These are phyloP conservation scores for Liriodendron chinense DNA, from an alignment of 164 flowering plant species.

Conservation along the genomic window DNA sequence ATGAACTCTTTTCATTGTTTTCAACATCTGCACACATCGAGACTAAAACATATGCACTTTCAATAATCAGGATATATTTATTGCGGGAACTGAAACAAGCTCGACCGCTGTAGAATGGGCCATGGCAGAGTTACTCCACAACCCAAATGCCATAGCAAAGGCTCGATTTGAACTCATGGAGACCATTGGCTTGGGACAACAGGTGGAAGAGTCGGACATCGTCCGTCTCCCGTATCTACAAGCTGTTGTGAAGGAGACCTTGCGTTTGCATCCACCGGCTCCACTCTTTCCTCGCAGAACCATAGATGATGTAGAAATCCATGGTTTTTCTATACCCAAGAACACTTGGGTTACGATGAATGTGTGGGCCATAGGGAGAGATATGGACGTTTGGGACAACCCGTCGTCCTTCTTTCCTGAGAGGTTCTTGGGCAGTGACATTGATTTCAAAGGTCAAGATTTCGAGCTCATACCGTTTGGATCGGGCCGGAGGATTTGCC, in stretches of 20 bases:
- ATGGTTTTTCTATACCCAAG: too few relatives aligned
- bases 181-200: not conserved
- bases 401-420: slow-evolving; percentile 18
- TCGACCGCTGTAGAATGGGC: slow-evolving; percentile 25
- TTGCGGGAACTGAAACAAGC: slow-evolving; percentile 21
- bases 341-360: too few relatives aligned
- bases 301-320: too few relatives aligned
- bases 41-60: too few relatives aligned
- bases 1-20: too few relatives aligned
- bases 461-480: slow-evolving; percentile 20
- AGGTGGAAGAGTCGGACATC: slow-evolving; percentile 11
- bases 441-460: not conserved
- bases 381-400: too few relatives aligned
- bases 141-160: slow-evolving; percentile 16
- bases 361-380: too few relatives aligned
- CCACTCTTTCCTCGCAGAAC: not conserved
- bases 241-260: slow-evolving; percentile 21
- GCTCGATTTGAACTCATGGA: slow-evolving; percentile 8
- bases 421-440: slow-evolving; percentile 26
- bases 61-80: slow-evolving; percentile 15
- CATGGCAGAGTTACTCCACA: slow-evolving; percentile 17
- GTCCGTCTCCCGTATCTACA: slow-evolving; percentile 15
- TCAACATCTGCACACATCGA: too few relatives aligned
- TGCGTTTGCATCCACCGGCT: slow-evolving; percentile 16
- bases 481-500: slow-evolving; percentile 22